These are phyloP conservation scores for Tripterygium wilfordii DNA, from an alignment of 177 flowering plant species.

Conservation along the genomic window DNA sequence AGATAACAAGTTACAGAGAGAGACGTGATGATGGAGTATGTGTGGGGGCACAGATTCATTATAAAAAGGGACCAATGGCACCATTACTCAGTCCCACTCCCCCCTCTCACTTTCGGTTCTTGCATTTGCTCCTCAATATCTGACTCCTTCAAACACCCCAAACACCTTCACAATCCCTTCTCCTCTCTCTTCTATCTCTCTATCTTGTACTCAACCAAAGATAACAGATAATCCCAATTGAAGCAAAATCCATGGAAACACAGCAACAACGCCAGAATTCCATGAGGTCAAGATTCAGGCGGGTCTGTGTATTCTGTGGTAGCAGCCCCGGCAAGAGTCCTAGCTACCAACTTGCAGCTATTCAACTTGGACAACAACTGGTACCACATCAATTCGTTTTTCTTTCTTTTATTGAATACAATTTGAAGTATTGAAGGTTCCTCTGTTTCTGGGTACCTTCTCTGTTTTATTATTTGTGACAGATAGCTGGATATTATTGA, in stretches of 20 bases:
- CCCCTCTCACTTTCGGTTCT: conserved; percentile 4
- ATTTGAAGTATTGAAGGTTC: background rate
- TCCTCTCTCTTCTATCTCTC: background rate
- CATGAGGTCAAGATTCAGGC: conserved; percentile 46
- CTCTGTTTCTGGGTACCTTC: background rate
- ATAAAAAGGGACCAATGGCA: conserved; percentile 13
- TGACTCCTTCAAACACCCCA: conserved; percentile 6
- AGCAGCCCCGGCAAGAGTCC: conserved; percentile 72
- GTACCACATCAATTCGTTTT: conserved; percentile 16
- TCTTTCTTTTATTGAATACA: background rate
- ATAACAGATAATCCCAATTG: background rate
- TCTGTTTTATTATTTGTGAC: background rate
- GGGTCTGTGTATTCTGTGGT: conserved; percentile 67
- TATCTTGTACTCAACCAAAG: too few relatives aligned
- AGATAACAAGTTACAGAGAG: too few relatives aligned
- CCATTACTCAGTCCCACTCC: conserved; percentile 9
- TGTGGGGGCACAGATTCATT: conserved; percentile 7
- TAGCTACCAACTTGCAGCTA: conserved; percentile 57
- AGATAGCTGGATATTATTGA: background rate
- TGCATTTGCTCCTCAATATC: background rate
- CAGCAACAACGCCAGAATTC: conserved; percentile 6
- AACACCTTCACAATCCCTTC: conserved; percentile 2
- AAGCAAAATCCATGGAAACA: conserved; percentile 22
- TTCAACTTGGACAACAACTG: conserved; percentile 59
- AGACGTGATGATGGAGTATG: background rate